phyloP scores from a whole-genome alignment of 2,329 filamentous ascomycete genomes.

The Gaeumannomyces tritici region DNA sequence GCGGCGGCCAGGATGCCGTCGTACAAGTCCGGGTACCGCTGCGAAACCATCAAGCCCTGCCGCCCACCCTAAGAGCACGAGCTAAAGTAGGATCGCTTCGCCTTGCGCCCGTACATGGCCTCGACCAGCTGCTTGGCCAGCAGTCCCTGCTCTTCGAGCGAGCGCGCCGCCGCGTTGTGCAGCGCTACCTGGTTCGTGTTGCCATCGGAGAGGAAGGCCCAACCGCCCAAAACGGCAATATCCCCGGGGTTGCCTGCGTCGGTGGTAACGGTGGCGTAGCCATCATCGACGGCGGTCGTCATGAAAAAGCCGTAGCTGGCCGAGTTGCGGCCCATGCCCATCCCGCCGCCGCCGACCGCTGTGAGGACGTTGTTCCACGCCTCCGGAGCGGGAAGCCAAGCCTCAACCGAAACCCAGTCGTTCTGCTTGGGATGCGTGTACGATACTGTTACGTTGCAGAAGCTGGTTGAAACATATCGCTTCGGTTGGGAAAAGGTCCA shows the following conservation, averaged over 20 bases:
- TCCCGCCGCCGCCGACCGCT: slow-evolving; percentile 22
- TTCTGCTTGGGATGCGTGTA: slow-evolving; percentile 24
- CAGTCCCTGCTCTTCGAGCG: slow-evolving; percentile 20
- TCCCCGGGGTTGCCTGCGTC: slow-evolving; percentile 15
- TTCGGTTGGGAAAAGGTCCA: not conserved
- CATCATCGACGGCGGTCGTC: slow-evolving; percentile 1
- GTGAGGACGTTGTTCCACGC: slow-evolving; percentile 22
- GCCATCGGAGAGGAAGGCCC: slow-evolving; percentile 13
- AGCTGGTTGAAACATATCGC: slow-evolving; percentile 6
- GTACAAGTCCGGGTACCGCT: slow-evolving; percentile 39
- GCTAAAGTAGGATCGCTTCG: slow-evolving; percentile 34
- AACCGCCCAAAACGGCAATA: slow-evolving; percentile 3
- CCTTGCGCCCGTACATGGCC: slow-evolving; percentile 27
- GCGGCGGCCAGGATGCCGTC: slow-evolving; percentile 36
- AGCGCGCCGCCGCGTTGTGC: slow-evolving; percentile 12
- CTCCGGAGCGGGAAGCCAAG: slow-evolving; percentile 19
- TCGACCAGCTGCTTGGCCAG: slow-evolving; percentile 32
- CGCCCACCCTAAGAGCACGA: slow-evolving; percentile 45
- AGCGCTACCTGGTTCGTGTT: slow-evolving; percentile 14
- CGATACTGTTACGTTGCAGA: slow-evolving; percentile 27
- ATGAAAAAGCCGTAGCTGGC: not conserved
- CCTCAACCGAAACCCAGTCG: slow-evolving; percentile 21
- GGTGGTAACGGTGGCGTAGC: slow-evolving; percentile 16
- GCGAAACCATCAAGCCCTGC: slow-evolving; percentile 38
- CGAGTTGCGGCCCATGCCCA: slow-evolving; percentile 12